Evolutionary conservation across 2,329 filamentous ascomycete genomes (phyloP), one percentile per base, ranked within the genome.

Genomic region (Gyromitra esculenta): DNA sequence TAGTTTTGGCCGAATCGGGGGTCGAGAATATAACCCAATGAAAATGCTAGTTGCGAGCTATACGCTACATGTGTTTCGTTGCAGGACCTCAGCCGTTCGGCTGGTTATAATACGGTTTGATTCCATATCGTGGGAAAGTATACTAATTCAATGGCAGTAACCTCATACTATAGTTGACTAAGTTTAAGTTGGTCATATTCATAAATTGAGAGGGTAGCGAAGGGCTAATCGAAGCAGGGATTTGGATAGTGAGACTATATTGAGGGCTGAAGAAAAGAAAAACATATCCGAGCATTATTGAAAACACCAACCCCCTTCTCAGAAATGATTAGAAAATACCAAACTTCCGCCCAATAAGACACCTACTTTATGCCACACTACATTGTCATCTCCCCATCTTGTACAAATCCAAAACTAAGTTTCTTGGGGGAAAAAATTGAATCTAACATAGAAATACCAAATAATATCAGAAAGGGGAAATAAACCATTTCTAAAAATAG

Each of bases 381-480:
- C 21, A 15, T 21, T 59, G 7, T 25, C 25, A 4, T 21, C 25
- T 41, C 41, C 25, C 43, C 13, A 45, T 45, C 39, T 48, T 45
- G 21, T 31, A 50, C 52, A 68, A 41, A 18, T 35, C 56, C 11
- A 50, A 25, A 50, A 37, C 37, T 18, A 60, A 25, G 25, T 25
- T 39, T 39, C 35, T 11, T 31, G 43, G 15, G 43, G 43, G 11
- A 35, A 35, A 56, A 13, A 35, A 15, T 13, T n/a, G 37, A 15
- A 31, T 45, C 8, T 13, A 60, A 5, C 1, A 25, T 13, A 43
- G 5, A 54, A 43, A 39, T 8, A 41, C 7, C n/a, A 52, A 70
- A 50, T 5, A 41, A 54, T 70, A 63, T 43, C 52, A 35, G 54
- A 39, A 39, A 50, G 63, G 9, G 15, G 37, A 63, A 54, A 54